Conservation (phyloP, 78 protist species). For the slime mould (Dictyostelium discoideum) region DNA sequence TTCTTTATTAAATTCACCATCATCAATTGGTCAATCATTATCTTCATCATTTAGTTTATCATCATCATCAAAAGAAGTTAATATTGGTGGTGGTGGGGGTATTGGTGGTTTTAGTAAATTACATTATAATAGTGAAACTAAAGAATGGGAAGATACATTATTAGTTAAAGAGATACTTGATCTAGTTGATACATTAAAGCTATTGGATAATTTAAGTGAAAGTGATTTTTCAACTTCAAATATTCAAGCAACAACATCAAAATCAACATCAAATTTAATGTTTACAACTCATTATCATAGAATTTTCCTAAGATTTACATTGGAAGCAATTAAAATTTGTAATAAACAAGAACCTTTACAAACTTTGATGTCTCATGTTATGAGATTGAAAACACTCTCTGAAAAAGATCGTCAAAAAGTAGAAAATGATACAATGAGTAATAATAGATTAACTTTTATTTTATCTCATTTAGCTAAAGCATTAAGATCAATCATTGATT, state of each 20-base stretch:
- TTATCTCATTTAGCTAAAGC: constrained; percentile 21
- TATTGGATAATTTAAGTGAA: neutral
- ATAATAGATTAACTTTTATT: constrained; percentile 20
- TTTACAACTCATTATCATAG: constrained; percentile 49
- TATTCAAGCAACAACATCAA: constrained; percentile 4
- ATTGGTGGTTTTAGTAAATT: constrained; percentile 8
- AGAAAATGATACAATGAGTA: neutral
- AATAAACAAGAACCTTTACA: neutral
- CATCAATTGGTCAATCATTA: neutral
- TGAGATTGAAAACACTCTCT: constrained; percentile 1
- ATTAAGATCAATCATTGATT: constrained; percentile 8
- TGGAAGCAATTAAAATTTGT: constrained; percentile 45
- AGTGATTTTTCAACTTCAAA: constrained; percentile 19
- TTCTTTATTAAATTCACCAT: neutral
- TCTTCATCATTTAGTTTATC: constrained; percentile 22
- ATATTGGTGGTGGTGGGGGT: neutral
- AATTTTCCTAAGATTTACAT: constrained; percentile 14
- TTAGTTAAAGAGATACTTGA: constrained; percentile 48
- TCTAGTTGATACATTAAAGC: constrained; percentile 35
- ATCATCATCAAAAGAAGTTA: neutral
- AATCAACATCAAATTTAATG: neutral
- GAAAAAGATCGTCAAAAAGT: constrained; percentile 7
- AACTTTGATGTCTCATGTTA: neutral
- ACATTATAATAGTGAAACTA: constrained; percentile 6
- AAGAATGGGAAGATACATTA: constrained; percentile 55